Percentiles rank a stretch among this genome's conserved stretches.
Conservation (phyloP, 2,329 filamentous ascomycete genomes). For the Phaeoacremonium minimum region DNA sequence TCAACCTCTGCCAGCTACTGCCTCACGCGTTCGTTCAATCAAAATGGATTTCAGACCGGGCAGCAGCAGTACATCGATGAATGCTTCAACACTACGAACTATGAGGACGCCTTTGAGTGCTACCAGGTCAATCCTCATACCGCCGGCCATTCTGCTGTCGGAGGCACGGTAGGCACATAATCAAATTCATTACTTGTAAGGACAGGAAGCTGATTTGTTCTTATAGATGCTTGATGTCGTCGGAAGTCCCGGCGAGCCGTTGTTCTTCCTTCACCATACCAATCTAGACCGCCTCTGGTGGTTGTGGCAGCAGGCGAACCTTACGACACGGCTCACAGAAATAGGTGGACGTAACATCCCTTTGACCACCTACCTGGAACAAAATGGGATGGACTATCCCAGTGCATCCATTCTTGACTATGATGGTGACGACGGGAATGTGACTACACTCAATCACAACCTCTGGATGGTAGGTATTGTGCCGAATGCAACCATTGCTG, state of each 20-base stretch:
- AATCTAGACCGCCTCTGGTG: slow-evolving; percentile 23
- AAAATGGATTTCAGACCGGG: slow-evolving; percentile 20
- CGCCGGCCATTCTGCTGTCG: slow-evolving; percentile 16
- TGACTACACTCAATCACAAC: slow-evolving; percentile 3
- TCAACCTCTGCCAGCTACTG: slow-evolving; percentile 2
- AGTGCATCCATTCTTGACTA: slow-evolving; percentile 1
- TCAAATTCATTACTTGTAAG: slow-evolving; percentile 4
- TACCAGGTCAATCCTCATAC: slow-evolving; percentile 14
- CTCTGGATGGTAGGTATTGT: slow-evolving; percentile 5
- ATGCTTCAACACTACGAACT: slow-evolving; percentile 7
- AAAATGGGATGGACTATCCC: background rate
- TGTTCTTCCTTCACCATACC: slow-evolving; percentile 24
- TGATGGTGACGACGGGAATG: slow-evolving; percentile 4
- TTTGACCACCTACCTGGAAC: background rate
- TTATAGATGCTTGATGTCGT: slow-evolving; percentile 12
- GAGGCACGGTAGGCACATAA: slow-evolving; percentile 9
- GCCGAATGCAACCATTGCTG: slow-evolving; percentile 4
- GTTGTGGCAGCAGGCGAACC: slow-evolving; percentile 19
- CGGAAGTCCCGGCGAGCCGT: slow-evolving; percentile 27
- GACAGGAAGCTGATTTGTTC: no score
- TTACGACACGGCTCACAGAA: slow-evolving; percentile 15
- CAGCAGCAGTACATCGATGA: slow-evolving; percentile 8
- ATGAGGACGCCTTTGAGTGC: slow-evolving; percentile 12
- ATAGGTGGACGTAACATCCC: slow-evolving; percentile 15
- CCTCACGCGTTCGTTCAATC: slow-evolving; percentile 1